phyloP scores from a whole-genome alignment of 345 rosid species.

The Aethionema arabicum region DNA sequence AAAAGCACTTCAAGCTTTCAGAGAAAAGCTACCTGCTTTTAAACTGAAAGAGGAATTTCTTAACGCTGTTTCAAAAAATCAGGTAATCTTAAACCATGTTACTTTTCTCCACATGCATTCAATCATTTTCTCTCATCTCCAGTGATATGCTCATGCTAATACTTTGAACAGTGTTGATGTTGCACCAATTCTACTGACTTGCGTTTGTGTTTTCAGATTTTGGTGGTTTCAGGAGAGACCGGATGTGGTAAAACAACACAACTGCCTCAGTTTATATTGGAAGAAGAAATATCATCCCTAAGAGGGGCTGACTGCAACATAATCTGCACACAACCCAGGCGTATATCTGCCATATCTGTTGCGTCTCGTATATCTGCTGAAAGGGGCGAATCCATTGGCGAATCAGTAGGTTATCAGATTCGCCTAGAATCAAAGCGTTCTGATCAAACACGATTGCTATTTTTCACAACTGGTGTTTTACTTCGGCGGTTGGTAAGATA shows the following conservation, averaged over 20 bases:
- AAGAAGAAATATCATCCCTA: slow-evolving; percentile 73
- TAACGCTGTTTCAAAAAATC: slow-evolving; percentile 73
- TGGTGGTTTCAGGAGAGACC: slow-evolving; percentile 95
- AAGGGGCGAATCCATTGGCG: slow-evolving; percentile 88
- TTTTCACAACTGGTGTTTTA: slow-evolving; percentile 94
- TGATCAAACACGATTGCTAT: slow-evolving; percentile 74
- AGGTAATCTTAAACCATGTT: slow-evolving; percentile 48
- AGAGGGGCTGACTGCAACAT: slow-evolving; percentile 87
- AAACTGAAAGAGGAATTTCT: slow-evolving; percentile 71
- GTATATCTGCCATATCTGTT: slow-evolving; percentile 93
- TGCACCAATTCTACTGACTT: slow-evolving; percentile 13
- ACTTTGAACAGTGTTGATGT: slow-evolving; percentile 18
- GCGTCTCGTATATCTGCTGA: slow-evolving; percentile 91
- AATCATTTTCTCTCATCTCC: slow-evolving; percentile 12
- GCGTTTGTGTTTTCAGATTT: slow-evolving; percentile 46
- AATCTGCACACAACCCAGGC: slow-evolving; percentile 95
- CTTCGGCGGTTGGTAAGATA: slow-evolving; percentile 71
- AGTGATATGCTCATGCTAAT: not conserved
- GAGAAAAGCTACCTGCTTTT: slow-evolving; percentile 88
- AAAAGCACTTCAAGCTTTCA: slow-evolving; percentile 67
- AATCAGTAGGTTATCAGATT: slow-evolving; percentile 93
- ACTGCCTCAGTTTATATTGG: slow-evolving; percentile 90
- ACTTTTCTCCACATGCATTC: not conserved
- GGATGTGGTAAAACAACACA: slow-evolving; percentile 99
- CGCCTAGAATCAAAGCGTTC: slow-evolving; percentile 82